A percentile compares a stretch with the other conserved stretches of the same genome.
Evolutionary conservation across 73 alveolate genomes (phyloP).

Genomic region (Paramecium caudatum): DNA sequence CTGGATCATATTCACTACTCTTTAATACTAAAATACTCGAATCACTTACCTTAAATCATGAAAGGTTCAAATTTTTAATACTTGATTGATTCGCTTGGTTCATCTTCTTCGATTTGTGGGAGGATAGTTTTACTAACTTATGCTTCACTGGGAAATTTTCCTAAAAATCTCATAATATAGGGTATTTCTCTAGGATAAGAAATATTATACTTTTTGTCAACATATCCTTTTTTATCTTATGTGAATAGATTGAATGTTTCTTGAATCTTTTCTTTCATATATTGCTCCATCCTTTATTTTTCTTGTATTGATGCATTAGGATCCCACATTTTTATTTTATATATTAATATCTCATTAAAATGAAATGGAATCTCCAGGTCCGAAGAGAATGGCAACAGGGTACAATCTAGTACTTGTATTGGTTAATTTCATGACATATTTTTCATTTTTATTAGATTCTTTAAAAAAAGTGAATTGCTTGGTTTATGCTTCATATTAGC

Average conservation of each 20-base stretch:
- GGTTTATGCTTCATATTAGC: conserved; percentile 8
- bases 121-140: conserved; percentile 71
- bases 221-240: conserved; percentile 64
- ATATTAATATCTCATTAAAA: neutral
- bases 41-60: conserved; percentile 51
- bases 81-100: conserved; percentile 73
- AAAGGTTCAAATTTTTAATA: conserved; percentile 72
- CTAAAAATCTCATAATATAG: conserved; percentile 75
- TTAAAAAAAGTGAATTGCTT: neutral
- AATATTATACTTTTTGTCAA: conserved; percentile 71
- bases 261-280: conserved; percentile 65
- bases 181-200: conserved; percentile 67
- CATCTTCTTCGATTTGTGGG: conserved; percentile 75
- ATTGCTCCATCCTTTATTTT: conserved; percentile 67
- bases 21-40: neutral
- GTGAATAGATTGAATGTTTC: conserved; percentile 73
- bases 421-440: neutral
- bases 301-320: conserved; percentile 69
- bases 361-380: conserved; percentile 46
- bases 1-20: conserved; percentile 75
- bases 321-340: conserved; percentile 65
- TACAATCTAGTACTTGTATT: neutral
- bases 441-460: conserved; percentile 15
- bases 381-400: conserved; percentile 39
- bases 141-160: conserved; percentile 77